Conservation (phyloP, 768 basidiomycete genomes). For the Coprinopsis sp. region DNA sequence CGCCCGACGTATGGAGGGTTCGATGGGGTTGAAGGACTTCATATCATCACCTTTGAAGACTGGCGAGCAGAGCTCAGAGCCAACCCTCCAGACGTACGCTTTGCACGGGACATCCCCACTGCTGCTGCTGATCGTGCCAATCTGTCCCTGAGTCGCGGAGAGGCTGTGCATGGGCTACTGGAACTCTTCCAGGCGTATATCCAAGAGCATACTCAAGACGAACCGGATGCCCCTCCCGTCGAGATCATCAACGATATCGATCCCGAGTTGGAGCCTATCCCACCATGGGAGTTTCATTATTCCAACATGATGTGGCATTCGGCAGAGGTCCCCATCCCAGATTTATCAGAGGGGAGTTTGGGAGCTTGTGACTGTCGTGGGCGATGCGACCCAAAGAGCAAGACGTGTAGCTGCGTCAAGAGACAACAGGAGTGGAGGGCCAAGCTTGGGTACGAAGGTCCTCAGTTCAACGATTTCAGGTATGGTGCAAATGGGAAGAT, state of each 20-base stretch:
- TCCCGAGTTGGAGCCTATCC: slow-evolving; percentile 59
- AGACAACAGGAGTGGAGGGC: slow-evolving; percentile 42
- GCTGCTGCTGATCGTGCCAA: slow-evolving; percentile 61
- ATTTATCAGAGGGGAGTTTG: slow-evolving; percentile 48
- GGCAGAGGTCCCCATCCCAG: slow-evolving; percentile 62
- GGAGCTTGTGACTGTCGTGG: slow-evolving; percentile 74
- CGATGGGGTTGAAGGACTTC: slow-evolving; percentile 26
- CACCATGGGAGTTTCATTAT: slow-evolving; percentile 85
- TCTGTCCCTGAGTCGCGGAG: slow-evolving; percentile 39
- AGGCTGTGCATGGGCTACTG: slow-evolving; percentile 40
- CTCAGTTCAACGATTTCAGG: slow-evolving; percentile 46
- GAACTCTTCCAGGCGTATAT: slow-evolving; percentile 64
- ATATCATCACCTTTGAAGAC: slow-evolving; percentile 33
- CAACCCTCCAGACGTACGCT: slow-evolving; percentile 28
- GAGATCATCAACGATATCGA: slow-evolving; percentile 66
- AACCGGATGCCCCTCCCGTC: slow-evolving; percentile 67
- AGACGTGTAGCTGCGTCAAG: slow-evolving; percentile 63
- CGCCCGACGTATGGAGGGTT: neutral
- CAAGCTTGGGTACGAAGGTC: slow-evolving; percentile 2
- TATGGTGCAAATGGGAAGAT: slow-evolving; percentile 63
- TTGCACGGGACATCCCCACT: slow-evolving; percentile 56
- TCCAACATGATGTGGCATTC: slow-evolving; percentile 78
- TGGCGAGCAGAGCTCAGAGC: slow-evolving; percentile 31
- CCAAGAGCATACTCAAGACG: slow-evolving; percentile 60
- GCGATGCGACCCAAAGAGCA: slow-evolving; percentile 68